Percentiles rank a stretch among this genome's conserved stretches.
Evolutionary conservation across 1,284 basidiomycete species (phyloP).

Genomic region (Serendipita sp.): DNA sequence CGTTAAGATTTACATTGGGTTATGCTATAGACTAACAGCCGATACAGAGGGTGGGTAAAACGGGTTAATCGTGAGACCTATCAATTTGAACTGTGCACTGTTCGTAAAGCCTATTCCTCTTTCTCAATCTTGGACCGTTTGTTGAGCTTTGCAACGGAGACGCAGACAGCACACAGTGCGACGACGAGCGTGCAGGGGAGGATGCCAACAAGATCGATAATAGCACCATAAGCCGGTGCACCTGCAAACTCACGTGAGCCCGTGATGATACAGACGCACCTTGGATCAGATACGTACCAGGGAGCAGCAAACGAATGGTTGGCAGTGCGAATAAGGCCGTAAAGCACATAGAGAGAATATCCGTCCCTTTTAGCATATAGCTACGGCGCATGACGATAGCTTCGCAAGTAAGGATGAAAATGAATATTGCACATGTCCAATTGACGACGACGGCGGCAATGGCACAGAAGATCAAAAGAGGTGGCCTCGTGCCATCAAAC

Average conservation of each 20-base stretch:
- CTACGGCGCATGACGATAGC: slow-evolving; percentile 2
- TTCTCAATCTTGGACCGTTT: not conserved
- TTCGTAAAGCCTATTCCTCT: too few species aligned
- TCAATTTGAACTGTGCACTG: too few species aligned
- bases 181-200: not conserved
- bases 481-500: not conserved
- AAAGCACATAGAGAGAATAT: not conserved
- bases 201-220: not conserved
- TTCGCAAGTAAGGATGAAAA: slow-evolving; percentile 1
- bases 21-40: too few species aligned
- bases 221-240: not conserved
- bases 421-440: slow-evolving; percentile 1
- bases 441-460: slow-evolving; percentile 1
- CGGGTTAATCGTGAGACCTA: too few species aligned
- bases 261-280: too few species aligned
- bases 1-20: too few species aligned
- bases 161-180: not conserved
- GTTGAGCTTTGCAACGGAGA: not conserved
- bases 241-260: not conserved
- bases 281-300: not conserved
- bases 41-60: too few species aligned
- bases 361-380: not conserved
- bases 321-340: slow-evolving; percentile 1
- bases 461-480: not conserved
- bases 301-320: not conserved